Conservation (phyloP, 164 flowering plant species). For the Annona squamosa region DNA sequence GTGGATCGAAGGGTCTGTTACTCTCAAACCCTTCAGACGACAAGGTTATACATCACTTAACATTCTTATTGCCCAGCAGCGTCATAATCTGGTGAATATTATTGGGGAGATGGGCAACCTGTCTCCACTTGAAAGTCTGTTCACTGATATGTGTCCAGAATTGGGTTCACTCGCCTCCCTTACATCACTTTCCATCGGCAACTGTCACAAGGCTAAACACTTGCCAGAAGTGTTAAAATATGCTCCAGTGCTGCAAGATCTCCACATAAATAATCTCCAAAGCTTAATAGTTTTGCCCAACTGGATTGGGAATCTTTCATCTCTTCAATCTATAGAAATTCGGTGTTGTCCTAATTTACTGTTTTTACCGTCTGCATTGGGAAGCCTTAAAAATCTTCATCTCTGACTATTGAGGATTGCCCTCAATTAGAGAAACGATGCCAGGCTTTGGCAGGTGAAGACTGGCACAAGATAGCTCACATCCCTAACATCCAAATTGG, state of each 20-base stretch:
- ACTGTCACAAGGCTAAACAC: neutral
- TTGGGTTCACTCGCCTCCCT: neutral
- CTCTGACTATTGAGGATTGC: neutral
- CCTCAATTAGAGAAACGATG: conserved; percentile 3
- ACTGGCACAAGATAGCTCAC: conserved; percentile 12
- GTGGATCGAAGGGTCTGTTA: neutral
- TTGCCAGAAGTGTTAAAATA: conserved; percentile 4
- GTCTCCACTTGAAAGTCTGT: too few species aligned
- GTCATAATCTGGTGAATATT: neutral
- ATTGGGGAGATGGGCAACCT: too few species aligned
- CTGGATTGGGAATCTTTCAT: neutral
- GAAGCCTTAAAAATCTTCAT: neutral
- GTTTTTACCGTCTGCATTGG: neutral
- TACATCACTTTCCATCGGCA: neutral
- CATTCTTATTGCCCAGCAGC: neutral
- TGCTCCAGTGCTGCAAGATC: neutral
- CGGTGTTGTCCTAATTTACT: neutral
- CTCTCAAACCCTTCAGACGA: neutral
- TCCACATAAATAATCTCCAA: neutral
- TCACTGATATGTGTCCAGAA: neutral
- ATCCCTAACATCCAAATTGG: neutral
- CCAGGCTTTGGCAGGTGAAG: conserved; percentile 1
- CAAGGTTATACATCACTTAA: neutral
- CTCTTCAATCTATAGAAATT: neutral
- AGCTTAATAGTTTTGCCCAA: neutral